Evolutionary conservation across 768 basidiomycete species (phyloP).

Genomic region (Tremella fuciformis): DNA sequence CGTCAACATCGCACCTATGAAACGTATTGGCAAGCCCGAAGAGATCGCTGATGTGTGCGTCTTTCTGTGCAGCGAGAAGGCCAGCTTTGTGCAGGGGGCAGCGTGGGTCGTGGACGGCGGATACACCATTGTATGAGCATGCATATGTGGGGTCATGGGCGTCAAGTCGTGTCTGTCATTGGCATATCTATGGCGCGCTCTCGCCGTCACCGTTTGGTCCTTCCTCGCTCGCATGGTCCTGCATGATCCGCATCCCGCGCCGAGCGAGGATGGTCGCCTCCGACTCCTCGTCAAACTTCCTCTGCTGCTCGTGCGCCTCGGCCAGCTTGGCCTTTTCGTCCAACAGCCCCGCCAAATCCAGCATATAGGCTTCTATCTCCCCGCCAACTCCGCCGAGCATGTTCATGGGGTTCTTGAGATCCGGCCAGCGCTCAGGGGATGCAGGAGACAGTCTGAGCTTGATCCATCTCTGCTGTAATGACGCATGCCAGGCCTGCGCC

Average conservation of each 20-base stretch:
- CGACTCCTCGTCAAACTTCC: too few species aligned
- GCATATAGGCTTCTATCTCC: neutral
- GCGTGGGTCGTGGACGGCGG: conserved; percentile 30
- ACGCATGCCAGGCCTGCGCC: conserved; percentile 20
- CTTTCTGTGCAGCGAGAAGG: conserved; percentile 26
- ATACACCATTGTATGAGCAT: conserved; percentile 21
- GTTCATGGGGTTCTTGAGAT: conserved; percentile 15
- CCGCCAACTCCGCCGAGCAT: conserved; percentile 15
- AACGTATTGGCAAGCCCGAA: conserved; percentile 22
- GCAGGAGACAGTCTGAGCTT: conserved; percentile 23
- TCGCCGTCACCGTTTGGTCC: too few species aligned
- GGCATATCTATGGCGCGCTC: too few species aligned
- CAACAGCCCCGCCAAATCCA: neutral
- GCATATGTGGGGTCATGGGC: too few species aligned
- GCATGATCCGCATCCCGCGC: too few species aligned
- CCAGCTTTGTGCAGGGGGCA: conserved; percentile 30
- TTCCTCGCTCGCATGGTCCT: too few species aligned
- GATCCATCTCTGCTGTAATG: conserved; percentile 24
- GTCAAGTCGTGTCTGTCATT: too few species aligned
- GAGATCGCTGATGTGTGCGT: conserved; percentile 30
- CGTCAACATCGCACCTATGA: conserved; percentile 35
- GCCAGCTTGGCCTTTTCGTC: too few species aligned
- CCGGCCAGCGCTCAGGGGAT: conserved; percentile 3
- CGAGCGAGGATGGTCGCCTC: too few species aligned
- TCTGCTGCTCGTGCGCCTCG: too few species aligned